Conservation (phyloP, 768 basidiomycete genomes). For the Suillus subalutaceus region DNA sequence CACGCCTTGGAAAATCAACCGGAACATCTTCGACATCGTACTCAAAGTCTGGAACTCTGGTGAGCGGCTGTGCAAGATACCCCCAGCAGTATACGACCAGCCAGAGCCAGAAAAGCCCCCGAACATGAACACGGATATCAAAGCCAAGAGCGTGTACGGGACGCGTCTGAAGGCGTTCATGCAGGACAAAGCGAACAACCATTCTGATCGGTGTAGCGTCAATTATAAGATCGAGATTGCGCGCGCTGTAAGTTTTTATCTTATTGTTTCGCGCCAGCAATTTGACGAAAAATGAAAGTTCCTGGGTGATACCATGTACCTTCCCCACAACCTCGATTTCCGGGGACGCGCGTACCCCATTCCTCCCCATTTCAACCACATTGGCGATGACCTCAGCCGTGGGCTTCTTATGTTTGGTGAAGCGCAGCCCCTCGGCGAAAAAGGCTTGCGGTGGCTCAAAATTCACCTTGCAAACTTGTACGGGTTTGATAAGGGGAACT, state of each 20-base stretch:
- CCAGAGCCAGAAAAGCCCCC: constrained; percentile 59
- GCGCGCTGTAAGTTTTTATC: constrained; percentile 62
- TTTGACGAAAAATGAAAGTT: constrained; percentile 50
- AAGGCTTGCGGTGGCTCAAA: constrained; percentile 92
- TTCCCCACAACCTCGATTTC: constrained; percentile 97
- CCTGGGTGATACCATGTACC: constrained; percentile 84
- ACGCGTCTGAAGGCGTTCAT: constrained; percentile 56
- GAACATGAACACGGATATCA: constrained; percentile 52
- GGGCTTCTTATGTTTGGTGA: constrained; percentile 86
- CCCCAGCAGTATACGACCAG: constrained; percentile 67
- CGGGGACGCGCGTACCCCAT: constrained; percentile 96
- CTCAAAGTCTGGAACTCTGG: constrained; percentile 88
- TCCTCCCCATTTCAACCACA: constrained; percentile 93
- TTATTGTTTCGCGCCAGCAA: constrained; percentile 3
- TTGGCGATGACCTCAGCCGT: constrained; percentile 92
- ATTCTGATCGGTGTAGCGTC: constrained; percentile 88
- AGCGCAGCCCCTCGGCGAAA: constrained; percentile 74
- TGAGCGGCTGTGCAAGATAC: constrained; percentile 79
- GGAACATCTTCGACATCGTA: constrained; percentile 72
- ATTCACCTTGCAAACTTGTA: constrained; percentile 93
- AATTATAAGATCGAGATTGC: constrained; percentile 99
- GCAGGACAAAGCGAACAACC: constrained; percentile 74
- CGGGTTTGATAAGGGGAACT: constrained; percentile 93
- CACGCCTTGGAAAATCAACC: constrained; percentile 91
- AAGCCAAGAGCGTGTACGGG: constrained; percentile 57